phyloP scores from a whole-genome alignment of 345 rosid genomes.

The Aethionema arabicum region DNA sequence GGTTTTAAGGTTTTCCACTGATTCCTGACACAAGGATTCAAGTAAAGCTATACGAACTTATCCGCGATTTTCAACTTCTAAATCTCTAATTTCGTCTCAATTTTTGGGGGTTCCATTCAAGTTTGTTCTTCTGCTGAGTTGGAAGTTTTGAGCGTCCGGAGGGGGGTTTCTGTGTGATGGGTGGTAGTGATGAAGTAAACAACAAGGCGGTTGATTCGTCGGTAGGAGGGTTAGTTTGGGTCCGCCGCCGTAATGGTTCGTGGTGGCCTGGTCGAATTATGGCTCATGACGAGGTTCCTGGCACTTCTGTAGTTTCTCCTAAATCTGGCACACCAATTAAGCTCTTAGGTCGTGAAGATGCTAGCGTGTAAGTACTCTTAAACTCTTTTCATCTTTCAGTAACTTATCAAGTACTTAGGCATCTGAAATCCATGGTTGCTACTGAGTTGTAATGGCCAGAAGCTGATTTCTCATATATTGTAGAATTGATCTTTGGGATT shows the following conservation, averaged over 20 bases:
- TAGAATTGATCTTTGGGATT: not conserved
- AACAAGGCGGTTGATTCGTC: constrained; percentile 72
- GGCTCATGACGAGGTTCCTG: constrained; percentile 80
- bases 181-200: constrained; percentile 59
- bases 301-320: constrained; percentile 71
- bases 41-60: constrained; percentile 29
- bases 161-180: constrained; percentile 50
- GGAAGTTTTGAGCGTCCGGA: constrained; percentile 20
- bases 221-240: constrained; percentile 96
- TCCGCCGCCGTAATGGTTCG: constrained; percentile 91
- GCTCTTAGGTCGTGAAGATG: constrained; percentile 98
- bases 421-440: not conserved
- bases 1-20: constrained; percentile 24
- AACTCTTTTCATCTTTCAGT: not conserved
- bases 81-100: constrained; percentile 27
- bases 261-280: constrained; percentile 99
- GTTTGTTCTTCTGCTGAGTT: constrained; percentile 29
- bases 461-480: constrained; percentile 7
- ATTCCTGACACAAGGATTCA: constrained; percentile 25
- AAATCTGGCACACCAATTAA: constrained; percentile 96
- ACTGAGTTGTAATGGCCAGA: not conserved
- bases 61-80: not conserved
- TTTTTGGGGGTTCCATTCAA: constrained; percentile 15
- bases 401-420: not conserved
- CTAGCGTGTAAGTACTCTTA: constrained; percentile 72